A percentile compares a stretch with the other conserved stretches of the same genome.
Conservation (phyloP, 768 basidiomycete genomes). For the Collybiopsis luxurians region DNA sequence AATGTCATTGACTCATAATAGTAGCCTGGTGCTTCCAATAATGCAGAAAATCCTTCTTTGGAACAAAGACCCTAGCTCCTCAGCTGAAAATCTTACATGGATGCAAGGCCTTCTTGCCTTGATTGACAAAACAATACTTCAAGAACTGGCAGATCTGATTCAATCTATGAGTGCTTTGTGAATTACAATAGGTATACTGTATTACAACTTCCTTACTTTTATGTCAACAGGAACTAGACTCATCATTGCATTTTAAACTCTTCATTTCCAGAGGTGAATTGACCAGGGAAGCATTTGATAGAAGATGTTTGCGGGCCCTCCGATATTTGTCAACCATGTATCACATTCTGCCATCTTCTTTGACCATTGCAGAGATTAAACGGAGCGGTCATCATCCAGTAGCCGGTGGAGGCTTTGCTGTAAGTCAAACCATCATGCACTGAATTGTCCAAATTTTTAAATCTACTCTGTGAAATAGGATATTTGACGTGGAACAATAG, state of each 20-base stretch:
- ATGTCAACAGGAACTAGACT: background rate
- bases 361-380: background rate
- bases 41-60: no score
- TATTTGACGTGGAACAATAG: background rate
- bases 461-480: background rate
- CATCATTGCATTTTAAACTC: background rate
- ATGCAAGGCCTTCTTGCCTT: no score
- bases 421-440: slow-evolving; percentile 43
- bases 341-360: background rate
- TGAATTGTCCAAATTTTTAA: no score
- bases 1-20: no score
- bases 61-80: no score
- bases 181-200: no score
- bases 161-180: no score
- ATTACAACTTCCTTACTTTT: background rate
- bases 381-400: background rate
- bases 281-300: background rate
- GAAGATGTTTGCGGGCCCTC: background rate
- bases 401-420: background rate
- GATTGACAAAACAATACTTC: no score
- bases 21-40: no score
- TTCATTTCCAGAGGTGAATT: background rate
- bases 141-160: no score
- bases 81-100: no score
- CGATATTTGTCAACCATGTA: background rate